Evolutionary conservation across 306 rosid genomes (phyloP), one percentile per base, ranked within the genome.

Genomic region (Carpinus fangiana): DNA sequence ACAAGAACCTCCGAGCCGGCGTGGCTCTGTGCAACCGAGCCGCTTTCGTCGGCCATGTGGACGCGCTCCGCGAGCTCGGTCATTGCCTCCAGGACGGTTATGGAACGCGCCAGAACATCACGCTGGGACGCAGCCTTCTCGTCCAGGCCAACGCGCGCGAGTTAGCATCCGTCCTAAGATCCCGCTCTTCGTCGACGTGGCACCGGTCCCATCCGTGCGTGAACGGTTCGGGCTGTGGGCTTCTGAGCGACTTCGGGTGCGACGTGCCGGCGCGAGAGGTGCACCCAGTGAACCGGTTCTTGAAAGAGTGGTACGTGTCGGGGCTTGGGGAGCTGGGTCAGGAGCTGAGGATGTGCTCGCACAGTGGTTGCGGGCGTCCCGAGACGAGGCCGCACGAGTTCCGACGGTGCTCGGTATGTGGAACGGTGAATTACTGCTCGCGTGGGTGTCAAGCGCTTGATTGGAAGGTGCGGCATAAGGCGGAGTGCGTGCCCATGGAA

Each of bases 31-130:
- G 96, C 36, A 86, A 88, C 10, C 89, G 96, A 55, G 98, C 98
- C 6, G 91, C 97, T 1, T 73, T 54, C 3, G 87, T 91, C 3
- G 95, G 98, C 10, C 96, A 92, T 78, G 84, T 92, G 18, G 96
- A 88, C 84, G 98, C 93, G 54, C 92, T 95, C 0, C 91, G 98
- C 1, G 98, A 95, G 80, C 84, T 95, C 5, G 98, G 98, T 0
- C 98, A 92, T 82, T 95, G 97, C 81, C 87, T 95, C 7, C 93
- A 90, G 38, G 98, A 95, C 87, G 98, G 98, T 31, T 95, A 92
- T 81, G 98, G 98, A 2, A 80, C 86, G 9, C 71, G 83, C 43
- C 86, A 79, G 53, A 87, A 91, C 83, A 73, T 88, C 1, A 13
- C 82, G 16, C 89, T 89, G 80, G 98, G 98, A 5, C 83, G 96